Conservation (phyloP, 352 stramenopile species). For the Phytopythium montanum region DNA sequence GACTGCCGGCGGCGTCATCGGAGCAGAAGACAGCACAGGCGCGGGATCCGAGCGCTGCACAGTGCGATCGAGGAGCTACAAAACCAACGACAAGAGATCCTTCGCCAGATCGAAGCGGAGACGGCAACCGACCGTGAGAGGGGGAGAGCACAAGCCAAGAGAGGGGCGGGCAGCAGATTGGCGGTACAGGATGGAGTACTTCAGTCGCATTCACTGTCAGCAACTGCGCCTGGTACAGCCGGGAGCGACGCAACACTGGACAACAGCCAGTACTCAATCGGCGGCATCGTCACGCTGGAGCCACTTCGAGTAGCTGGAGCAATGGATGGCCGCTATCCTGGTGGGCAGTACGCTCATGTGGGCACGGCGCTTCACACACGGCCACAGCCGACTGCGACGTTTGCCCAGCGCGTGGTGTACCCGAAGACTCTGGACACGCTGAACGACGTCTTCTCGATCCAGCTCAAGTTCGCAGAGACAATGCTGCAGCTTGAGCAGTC, state of each 20-base stretch:
- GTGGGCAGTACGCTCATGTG: background rate
- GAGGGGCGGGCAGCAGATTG: background rate
- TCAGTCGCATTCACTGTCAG: background rate
- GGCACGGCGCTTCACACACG: background rate
- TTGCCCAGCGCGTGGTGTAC: constrained; percentile 9
- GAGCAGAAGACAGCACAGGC: background rate
- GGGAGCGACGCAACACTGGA: constrained; percentile 8
- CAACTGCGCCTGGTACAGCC: no score
- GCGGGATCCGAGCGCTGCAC: constrained; percentile 15
- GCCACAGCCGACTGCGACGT: background rate
- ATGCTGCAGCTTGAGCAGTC: constrained; percentile 70
- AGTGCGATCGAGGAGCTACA: constrained; percentile 39
- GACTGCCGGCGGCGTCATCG: constrained; percentile 3
- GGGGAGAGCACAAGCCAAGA: background rate
- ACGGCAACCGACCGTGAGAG: constrained; percentile 7
- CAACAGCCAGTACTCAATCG: constrained; percentile 53
- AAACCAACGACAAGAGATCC: constrained; percentile 38
- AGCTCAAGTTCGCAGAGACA: constrained; percentile 69
- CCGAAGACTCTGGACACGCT: constrained; percentile 31
- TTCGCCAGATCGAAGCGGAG: constrained; percentile 39
- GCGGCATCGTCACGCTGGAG: constrained; percentile 52
- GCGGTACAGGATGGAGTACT: background rate
- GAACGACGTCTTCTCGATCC: constrained; percentile 59
- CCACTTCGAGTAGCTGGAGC: constrained; percentile 11
- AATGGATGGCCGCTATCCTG: background rate